Base-by-base conservation (phyloP, 164 flowering plant genomes). In the Protea cynaroides region DNA sequence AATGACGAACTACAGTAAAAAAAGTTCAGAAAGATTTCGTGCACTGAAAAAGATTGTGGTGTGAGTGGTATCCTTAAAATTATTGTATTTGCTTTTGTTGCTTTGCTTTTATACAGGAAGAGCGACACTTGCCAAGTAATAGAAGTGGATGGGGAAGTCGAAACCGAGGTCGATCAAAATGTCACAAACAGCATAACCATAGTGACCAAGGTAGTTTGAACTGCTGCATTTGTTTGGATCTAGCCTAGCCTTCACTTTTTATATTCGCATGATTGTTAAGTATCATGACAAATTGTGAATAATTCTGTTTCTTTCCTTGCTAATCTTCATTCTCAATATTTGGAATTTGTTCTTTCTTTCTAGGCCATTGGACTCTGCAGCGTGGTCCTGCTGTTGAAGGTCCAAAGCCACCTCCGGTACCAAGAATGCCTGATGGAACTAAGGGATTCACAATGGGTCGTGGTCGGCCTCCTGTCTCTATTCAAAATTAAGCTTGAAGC, bases 341-440 rank as follows among this genome's bases (percentile, higher is more conserved):
- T 36, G 1, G 15, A n/a, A 18, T 29, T 15, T n/a, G n/a, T n/a
- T n/a, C n/a, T 23, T 37, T 22, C 17, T 61, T 69, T 63, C n/a
- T 69, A 90, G 95, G 97, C 29, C 92, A 84, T 72, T 90, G 92
- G 53, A 64, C 75, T 56, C 58, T 69, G 6, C 40, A 62, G 21
- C 65, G 74, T 25, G 65, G 65, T 54, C 72, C 75, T 65, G 71
- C 53, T 3, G n/a, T 17, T 65, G 89, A 84, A 80, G 59, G 73
- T 17, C 60, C 77, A 22, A 83, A 87, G 75, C 96, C 90, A 40
- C 95, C 95, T 51, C 95, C 92, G 1, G 90, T 92, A 23, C 98
- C 98, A 25, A 85, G 68, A 78, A 92, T 92, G 96, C 98, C 96
- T 13, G 96, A 92, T 74, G 98, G 98, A 59, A 87, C 95, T 7